A percentile compares a stretch with the other conserved stretches of the same genome.
These are phyloP conservation scores for Ganoderma meredithae DNA, from an alignment of 1,284 basidiomycete species.

Conservation along the genomic window DNA sequence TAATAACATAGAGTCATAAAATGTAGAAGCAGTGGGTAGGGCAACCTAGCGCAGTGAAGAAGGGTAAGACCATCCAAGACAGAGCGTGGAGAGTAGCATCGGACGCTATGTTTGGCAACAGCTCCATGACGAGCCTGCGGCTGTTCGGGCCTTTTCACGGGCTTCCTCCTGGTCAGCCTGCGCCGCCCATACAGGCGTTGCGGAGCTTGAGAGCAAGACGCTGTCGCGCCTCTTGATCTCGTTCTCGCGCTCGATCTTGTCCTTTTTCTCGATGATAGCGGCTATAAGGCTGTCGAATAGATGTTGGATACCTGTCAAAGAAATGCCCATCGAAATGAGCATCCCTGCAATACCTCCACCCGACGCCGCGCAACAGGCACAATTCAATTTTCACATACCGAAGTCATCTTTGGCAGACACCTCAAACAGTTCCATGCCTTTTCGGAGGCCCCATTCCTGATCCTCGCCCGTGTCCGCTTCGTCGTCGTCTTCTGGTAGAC, in stretches of 20 bases:
- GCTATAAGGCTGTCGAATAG: slow-evolving; percentile 80
- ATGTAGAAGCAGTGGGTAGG: slow-evolving; percentile 36
- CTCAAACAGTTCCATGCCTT: slow-evolving; percentile 85
- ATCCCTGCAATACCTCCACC: slow-evolving; percentile 12
- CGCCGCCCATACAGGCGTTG: slow-evolving; percentile 74
- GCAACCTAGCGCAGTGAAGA: slow-evolving; percentile 25
- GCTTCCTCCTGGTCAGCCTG: slow-evolving; percentile 84
- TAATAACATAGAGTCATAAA: slow-evolving; percentile 38
- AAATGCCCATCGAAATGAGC: slow-evolving; percentile 17
- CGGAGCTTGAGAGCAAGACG: slow-evolving; percentile 70
- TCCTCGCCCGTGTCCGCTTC: slow-evolving; percentile 59
- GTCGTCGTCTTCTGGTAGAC: slow-evolving; percentile 72
- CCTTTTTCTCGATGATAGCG: slow-evolving; percentile 79
- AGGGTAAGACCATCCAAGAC: slow-evolving; percentile 19
- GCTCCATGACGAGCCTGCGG: slow-evolving; percentile 62
- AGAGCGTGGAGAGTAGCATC: slow-evolving; percentile 3
- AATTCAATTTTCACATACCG: slow-evolving; percentile 54
- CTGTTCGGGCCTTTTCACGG: slow-evolving; percentile 64
- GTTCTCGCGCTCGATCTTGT: slow-evolving; percentile 80
- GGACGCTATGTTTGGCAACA: slow-evolving; percentile 61
- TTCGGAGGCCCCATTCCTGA: slow-evolving; percentile 77
- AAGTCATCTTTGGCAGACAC: slow-evolving; percentile 85
- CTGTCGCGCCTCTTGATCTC: slow-evolving; percentile 81
- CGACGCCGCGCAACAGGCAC: background rate
- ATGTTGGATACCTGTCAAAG: slow-evolving; percentile 69